Percentiles rank a stretch among this genome's conserved stretches.
These are phyloP conservation scores for Alisma plantagoaquatica DNA, from an alignment of 106 monocot species.

Conservation along the genomic window DNA sequence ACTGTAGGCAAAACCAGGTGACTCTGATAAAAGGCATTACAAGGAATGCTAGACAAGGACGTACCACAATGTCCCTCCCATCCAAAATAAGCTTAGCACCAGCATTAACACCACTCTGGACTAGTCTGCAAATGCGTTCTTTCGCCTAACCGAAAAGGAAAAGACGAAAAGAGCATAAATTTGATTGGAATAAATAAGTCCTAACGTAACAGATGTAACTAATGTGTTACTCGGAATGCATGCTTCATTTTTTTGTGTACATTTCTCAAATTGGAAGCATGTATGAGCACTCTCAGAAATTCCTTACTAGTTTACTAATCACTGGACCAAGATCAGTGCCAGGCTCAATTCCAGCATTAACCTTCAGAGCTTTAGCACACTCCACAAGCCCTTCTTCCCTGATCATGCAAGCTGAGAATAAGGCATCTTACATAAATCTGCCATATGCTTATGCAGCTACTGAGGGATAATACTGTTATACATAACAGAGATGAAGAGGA, in stretches of 20 bases:
- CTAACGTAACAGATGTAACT: background rate
- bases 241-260: too few species aligned
- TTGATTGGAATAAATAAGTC: background rate
- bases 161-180: background rate
- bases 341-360: conserved; percentile 81
- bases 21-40: too few species aligned
- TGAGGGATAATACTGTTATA: too few species aligned
- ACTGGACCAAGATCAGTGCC: conserved; percentile 93
- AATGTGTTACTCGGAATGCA: background rate
- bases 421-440: conserved; percentile 2
- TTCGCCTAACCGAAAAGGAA: conserved; percentile 53
- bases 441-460: too few species aligned
- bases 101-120: conserved; percentile 74
- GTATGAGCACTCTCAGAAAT: background rate
- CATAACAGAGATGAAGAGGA: too few species aligned
- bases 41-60: too few species aligned
- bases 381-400: conserved; percentile 85
- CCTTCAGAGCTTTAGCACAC: conserved; percentile 52
- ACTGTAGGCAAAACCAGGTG: too few species aligned
- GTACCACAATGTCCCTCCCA: conserved; percentile 86
- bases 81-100: conserved; percentile 88
- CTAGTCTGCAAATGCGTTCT: conserved; percentile 80
- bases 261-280: too few species aligned
- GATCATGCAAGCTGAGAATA: background rate
- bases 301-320: conserved; percentile 73